Percentiles rank a stretch among this genome's conserved stretches.
phyloP scores from a whole-genome alignment of 202 grass and related monocot species.

The Alloteropsis angusta region DNA sequence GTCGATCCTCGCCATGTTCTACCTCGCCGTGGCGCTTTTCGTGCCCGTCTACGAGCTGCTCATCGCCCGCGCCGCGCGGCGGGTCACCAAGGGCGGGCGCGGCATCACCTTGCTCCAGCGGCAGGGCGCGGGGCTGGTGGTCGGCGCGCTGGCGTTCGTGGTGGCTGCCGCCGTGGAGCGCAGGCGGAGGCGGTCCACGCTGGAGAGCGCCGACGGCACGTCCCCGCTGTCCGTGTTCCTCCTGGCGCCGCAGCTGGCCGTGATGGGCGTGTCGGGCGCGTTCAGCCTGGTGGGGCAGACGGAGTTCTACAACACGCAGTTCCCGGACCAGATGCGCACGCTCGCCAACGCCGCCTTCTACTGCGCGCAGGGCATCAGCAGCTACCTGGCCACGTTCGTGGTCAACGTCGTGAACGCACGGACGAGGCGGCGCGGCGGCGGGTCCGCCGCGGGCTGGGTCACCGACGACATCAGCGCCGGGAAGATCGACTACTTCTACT shows the following conservation, averaged over 20 bases:
- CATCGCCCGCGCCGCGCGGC: conserved; percentile 4
- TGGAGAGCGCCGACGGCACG: conserved; percentile 20
- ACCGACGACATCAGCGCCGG: conserved; percentile 30
- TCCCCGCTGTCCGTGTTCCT: conserved; percentile 48
- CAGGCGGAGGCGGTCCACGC: conserved; percentile 18
- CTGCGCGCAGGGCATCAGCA: conserved; percentile 31
- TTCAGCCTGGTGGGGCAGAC: conserved; percentile 43
- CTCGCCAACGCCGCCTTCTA: conserved; percentile 43
- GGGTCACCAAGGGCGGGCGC: conserved; percentile 21
- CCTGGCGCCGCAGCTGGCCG: conserved; percentile 52
- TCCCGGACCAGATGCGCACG: conserved; percentile 58
- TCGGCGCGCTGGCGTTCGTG: conserved; percentile 23
- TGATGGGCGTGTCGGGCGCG: conserved; percentile 35
- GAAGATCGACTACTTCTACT: conserved; percentile 55
- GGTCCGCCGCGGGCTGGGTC: conserved; percentile 17
- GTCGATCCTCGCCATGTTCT: conserved; percentile 24
- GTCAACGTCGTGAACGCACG: conserved; percentile 31
- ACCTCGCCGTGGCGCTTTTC: conserved; percentile 37
- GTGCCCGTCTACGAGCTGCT: conserved; percentile 44
- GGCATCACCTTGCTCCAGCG: conserved; percentile 61
- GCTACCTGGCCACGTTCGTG: conserved; percentile 49
- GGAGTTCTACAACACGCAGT: conserved; percentile 74
- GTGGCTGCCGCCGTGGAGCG: conserved; percentile 36
- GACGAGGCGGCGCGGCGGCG: conserved; percentile 13
- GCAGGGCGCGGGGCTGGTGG: conserved; percentile 40